Conservation (phyloP, 2,329 filamentous ascomycete genomes). For the Capronia coronata region DNA sequence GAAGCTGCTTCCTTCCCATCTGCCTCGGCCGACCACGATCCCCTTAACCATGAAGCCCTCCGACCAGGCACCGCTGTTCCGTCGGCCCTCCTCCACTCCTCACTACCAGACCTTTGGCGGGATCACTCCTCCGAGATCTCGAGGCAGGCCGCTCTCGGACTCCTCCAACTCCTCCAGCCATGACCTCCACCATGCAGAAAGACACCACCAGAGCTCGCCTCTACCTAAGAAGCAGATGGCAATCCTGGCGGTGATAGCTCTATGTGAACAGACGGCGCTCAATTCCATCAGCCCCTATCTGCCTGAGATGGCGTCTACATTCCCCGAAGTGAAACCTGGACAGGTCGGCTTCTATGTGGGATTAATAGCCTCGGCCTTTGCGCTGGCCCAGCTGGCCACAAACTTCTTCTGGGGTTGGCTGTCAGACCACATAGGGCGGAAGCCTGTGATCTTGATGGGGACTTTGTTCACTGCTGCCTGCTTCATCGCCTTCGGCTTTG, state of each 20-base stretch:
- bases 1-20: not conserved
- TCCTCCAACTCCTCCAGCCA: slow-evolving; percentile 37
- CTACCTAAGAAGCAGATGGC: slow-evolving; percentile 76
- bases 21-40: not conserved
- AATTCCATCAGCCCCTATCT: slow-evolving; percentile 96
- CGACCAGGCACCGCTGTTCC: slow-evolving; percentile 31
- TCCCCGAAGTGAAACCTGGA: slow-evolving; percentile 66
- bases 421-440: slow-evolving; percentile 70
- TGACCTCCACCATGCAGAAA: slow-evolving; percentile 31
- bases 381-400: slow-evolving; percentile 82
- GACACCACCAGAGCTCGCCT: slow-evolving; percentile 49
- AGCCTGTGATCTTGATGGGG: slow-evolving; percentile 74
- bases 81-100: slow-evolving; percentile 40
- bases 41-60: slow-evolving; percentile 25
- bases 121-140: slow-evolving; percentile 41
- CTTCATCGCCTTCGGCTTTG: slow-evolving; percentile 83
- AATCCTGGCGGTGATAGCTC: slow-evolving; percentile 77
- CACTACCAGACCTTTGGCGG: slow-evolving; percentile 46
- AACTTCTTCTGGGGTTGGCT: slow-evolving; percentile 89
- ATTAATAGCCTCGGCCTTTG: slow-evolving; percentile 82
- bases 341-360: slow-evolving; percentile 84
- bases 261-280: slow-evolving; percentile 91
- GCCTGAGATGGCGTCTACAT: slow-evolving; percentile 81
- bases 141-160: slow-evolving; percentile 40
- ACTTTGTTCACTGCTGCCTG: slow-evolving; percentile 75